Percentiles rank a stretch among this genome's conserved stretches.
These are phyloP conservation scores for Larix kaempferi DNA, from an alignment of 75 land plant species.

Conservation along the genomic window DNA sequence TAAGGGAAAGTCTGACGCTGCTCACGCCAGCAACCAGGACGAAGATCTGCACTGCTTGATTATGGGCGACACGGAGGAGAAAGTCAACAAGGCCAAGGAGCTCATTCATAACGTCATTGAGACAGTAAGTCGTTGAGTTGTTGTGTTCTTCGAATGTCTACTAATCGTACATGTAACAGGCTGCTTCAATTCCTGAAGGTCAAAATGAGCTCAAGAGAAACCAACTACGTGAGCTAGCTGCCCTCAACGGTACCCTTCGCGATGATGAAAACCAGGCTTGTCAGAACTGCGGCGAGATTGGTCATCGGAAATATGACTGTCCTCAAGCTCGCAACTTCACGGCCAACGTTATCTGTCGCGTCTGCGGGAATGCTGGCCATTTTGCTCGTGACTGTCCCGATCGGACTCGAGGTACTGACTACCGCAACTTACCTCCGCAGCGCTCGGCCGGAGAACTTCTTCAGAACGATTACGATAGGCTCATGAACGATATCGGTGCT, in stretches of 20 bases:
- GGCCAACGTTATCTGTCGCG: slow-evolving; percentile 75
- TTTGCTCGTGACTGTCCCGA: slow-evolving; percentile 96
- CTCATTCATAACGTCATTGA: too few relatives aligned
- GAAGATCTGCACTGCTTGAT: slow-evolving; percentile 96
- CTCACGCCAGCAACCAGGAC: too few relatives aligned
- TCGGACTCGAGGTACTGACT: slow-evolving; percentile 20
- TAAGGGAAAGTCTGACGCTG: too few relatives aligned
- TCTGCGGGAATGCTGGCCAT: slow-evolving; percentile 98
- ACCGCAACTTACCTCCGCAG: too few relatives aligned
- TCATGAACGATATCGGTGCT: too few relatives aligned
- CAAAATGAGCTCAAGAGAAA: slow-evolving; percentile 91
- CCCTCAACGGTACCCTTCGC: slow-evolving; percentile 86
- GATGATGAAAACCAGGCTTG: slow-evolving; percentile 95
- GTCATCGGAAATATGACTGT: slow-evolving; percentile 87
- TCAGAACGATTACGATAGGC: too few relatives aligned
- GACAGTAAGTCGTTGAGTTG: too few relatives aligned
- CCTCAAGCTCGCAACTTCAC: slow-evolving; percentile 47
- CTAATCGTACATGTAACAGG: slow-evolving; percentile 87
- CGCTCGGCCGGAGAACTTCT: too few relatives aligned
- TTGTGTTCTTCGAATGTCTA: too few relatives aligned
- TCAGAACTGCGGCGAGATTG: slow-evolving; percentile 86
- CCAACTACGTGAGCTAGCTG: slow-evolving; percentile 86
- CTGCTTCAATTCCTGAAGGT: slow-evolving; percentile 88
- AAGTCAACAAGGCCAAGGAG: too few relatives aligned
- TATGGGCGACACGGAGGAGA: slow-evolving; percentile 87